Evolutionary conservation across 805 yeast genomes (phyloP), one percentile per base, ranked within the genome.

Genomic region (Wickerhamiella shivajii): DNA sequence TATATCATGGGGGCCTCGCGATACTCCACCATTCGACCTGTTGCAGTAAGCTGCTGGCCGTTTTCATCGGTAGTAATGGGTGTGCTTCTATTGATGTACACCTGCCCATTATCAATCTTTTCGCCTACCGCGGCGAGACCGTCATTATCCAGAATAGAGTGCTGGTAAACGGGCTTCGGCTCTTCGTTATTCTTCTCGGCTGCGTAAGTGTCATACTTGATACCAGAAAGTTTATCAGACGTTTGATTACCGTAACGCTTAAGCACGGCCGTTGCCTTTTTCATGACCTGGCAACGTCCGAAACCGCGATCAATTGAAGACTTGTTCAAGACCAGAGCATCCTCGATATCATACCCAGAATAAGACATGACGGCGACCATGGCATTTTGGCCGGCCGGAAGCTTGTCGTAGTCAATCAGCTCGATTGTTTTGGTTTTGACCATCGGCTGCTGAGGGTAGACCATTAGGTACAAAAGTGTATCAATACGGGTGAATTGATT

Each of bases 401-500:
- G 64, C 53, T 90, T 85, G 57, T 90, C 98, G 54, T 90, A 90
- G 41, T 87, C 79, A 43, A 90, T 87, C 41, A 90, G 64, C 59
- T 90, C 98, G 45, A 90, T 90, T 0, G 98, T 90, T 54, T 84
- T 81, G 3, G 97, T 84, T 60, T 90, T 90, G 18, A 90, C 98
- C 97, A 90, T 81, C 0, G 98, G 98, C 55, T 90, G 97, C 59
- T 90, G 97, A 4, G 98, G 98, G 52, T 90, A 90, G n/a, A 84
- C 93, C 94, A 90, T 80, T 43, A 90, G 64, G 51, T 90, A 90
- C 43, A 90, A 63, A 50, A 90, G 60, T 1, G 98, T 90, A 52
- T 90, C 98, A 44, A 90, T 87, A 56, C 98, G 75, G 52, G 83
- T 71, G 61, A 90, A 80, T 59, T 90, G 98, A 56, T 90, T 90